Conservation (phyloP, 208 protist species). For the Wallacemonas sp. region DNA sequence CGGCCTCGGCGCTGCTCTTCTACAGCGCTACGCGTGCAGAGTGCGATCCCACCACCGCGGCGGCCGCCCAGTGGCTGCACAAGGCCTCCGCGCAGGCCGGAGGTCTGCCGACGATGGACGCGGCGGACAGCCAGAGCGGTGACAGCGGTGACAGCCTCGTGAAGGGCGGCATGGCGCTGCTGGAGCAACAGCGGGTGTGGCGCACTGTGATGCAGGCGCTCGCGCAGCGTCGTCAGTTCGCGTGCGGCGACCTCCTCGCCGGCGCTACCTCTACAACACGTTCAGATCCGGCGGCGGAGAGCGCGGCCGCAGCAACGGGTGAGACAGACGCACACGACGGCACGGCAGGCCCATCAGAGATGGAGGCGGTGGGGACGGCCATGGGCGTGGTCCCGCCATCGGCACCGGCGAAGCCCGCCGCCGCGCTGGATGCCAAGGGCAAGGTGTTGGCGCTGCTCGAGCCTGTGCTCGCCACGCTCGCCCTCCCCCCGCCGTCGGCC, state of each 20-base stretch:
- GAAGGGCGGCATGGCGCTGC: neutral
- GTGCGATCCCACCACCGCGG: constrained; percentile 5
- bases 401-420: neutral
- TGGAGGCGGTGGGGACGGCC: constrained; percentile 13
- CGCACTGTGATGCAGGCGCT: constrained; percentile 1
- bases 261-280: neutral
- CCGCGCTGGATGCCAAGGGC: constrained; percentile 28
- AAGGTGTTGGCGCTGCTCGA: constrained; percentile 36
- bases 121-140: no score
- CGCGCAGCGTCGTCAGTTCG: constrained; percentile 7
- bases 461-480: constrained; percentile 18
- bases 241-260: constrained; percentile 13
- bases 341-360: neutral
- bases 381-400: no score
- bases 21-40: constrained; percentile 17
- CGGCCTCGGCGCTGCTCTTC: constrained; percentile 26
- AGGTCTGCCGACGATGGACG: no score
- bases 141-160: neutral
- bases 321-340: neutral
- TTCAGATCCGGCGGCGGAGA: neutral
- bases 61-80: constrained; percentile 6
- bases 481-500: neutral
- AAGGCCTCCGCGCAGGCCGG: neutral
- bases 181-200: constrained; percentile 5
- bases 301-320: neutral